Base-by-base conservation (phyloP, 2,329 filamentous ascomycete genomes). In the Incumbomyces delicatus region DNA sequence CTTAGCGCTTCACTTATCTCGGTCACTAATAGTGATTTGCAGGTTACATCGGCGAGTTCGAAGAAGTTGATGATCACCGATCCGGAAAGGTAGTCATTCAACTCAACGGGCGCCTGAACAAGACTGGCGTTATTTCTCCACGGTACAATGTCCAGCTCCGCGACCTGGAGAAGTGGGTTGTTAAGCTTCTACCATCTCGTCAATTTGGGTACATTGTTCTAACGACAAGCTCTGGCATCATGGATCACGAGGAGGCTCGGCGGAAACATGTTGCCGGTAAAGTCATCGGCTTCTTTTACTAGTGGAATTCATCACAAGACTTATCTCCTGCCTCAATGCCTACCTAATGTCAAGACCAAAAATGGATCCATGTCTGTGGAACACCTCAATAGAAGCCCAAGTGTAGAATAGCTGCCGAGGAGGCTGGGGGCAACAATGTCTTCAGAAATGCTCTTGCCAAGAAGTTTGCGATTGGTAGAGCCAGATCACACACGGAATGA, bases 241-340 rank as follows among this genome's bases (percentile, higher is more conserved):
- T 98, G 90, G 92, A 98, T 78, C 92, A 98, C 78, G 92, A 98
- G 80, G 92, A 98, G 83, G 92, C 92, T 61, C 80, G 92, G 69
- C 81, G 92, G 73, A 96, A 96, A 83, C 92, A 98, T 78, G 92
- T 96, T 68, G 83, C 90, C 62, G 92, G 92, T 75, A 98, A 98
- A 83, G 87, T 98, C 74, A 87, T 96, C 63, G 92, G 92, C 65
- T 98, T 96, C 84, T 95, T 95, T 81, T 96, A 95, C 81, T 95
- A 92, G 70, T 69, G 44, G 22, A 27, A 4, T 8, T 4, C 8
- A 8, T 5, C 8, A 27, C 22, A 4, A 27, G 22, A 27, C 8
- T 8, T 5, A 8, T 8, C 4, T 27, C 8, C 22, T 27, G 22
- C 22, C 22, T 27, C 22, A 27, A n/a, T n/a, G n/a, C n/a, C n/a